These are phyloP conservation scores for Friedmanniomyces simplex DNA, from an alignment of 495 filamentous ascomycete genomes.

Conservation along the genomic window DNA sequence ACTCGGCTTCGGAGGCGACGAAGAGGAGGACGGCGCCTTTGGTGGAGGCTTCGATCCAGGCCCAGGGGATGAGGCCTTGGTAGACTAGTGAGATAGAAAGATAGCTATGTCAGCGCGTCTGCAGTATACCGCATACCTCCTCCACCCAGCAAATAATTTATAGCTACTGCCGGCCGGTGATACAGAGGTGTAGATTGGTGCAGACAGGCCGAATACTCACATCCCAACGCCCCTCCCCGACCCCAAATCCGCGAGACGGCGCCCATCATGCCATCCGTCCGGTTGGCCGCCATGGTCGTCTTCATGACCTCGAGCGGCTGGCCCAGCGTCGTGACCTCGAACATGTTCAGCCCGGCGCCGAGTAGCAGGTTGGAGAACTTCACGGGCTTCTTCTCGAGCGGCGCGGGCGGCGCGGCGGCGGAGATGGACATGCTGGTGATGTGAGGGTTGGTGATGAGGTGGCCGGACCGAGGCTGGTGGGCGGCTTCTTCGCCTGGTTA, in stretches of 20 bases:
- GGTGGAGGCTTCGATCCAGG: constrained; percentile 99
- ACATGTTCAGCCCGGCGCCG: constrained; percentile 94
- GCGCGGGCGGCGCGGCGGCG: constrained; percentile 35
- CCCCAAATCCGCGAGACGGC: constrained; percentile 83
- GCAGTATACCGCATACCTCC: no score
- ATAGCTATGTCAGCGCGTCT: constrained; percentile 15
- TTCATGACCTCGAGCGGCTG: constrained; percentile 98
- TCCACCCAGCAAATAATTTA: no score
- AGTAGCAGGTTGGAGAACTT: constrained; percentile 98
- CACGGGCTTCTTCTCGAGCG: constrained; percentile 96
- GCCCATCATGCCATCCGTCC: constrained; percentile 72
- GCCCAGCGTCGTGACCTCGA: constrained; percentile 84
- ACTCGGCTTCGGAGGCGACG: constrained; percentile 97
- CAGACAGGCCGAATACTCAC: constrained; percentile 46
- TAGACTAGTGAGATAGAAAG: constrained; percentile 55
- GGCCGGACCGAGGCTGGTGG: constrained; percentile 33
- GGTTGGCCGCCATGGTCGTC: constrained; percentile 98
- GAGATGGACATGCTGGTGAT: constrained; percentile 30
- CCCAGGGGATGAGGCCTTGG: constrained; percentile 99
- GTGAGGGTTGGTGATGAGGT: neutral
- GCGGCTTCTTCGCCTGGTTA: constrained; percentile 62
- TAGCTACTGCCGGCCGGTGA: no score
- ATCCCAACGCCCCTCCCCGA: constrained; percentile 88
- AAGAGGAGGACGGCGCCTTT: constrained; percentile 99
- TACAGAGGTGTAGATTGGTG: neutral